These are phyloP conservation scores for Fusarium lyarnte DNA, from an alignment of 2,329 filamentous ascomycete genomes.

Conservation along the genomic window DNA sequence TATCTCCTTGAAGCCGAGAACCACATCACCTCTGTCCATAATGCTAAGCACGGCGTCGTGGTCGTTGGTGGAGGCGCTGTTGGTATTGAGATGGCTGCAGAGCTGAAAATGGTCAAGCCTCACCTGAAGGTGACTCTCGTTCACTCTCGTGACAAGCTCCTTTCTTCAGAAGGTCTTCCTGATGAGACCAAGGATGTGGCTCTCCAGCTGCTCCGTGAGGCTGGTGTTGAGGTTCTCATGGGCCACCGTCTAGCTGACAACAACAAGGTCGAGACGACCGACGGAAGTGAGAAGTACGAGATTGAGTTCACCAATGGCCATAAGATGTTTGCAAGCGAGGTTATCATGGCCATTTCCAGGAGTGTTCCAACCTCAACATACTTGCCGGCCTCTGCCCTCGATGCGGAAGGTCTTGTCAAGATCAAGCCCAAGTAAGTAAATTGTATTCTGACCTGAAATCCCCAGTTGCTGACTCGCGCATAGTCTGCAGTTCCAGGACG, in stretches of 20 bases:
- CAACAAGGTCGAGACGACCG: slow-evolving; percentile 55
- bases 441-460: not conserved
- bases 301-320: slow-evolving; percentile 70
- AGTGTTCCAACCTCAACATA: slow-evolving; percentile 70
- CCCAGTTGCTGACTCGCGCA: not conserved
- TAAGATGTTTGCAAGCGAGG: slow-evolving; percentile 68
- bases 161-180: slow-evolving; percentile 78
- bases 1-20: slow-evolving; percentile 70
- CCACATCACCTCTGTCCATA: slow-evolving; percentile 65
- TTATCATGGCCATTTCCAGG: slow-evolving; percentile 76
- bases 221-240: slow-evolving; percentile 73
- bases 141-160: slow-evolving; percentile 74
- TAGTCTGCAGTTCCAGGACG: slow-evolving; percentile 64
- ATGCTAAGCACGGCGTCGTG: slow-evolving; percentile 67
- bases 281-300: slow-evolving; percentile 54
- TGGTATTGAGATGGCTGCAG: slow-evolving; percentile 83
- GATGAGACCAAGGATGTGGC: slow-evolving; percentile 73
- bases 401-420: slow-evolving; percentile 72
- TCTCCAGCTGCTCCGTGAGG: slow-evolving; percentile 66
- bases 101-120: slow-evolving; percentile 76
- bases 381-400: slow-evolving; percentile 67
- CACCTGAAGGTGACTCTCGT: slow-evolving; percentile 74
- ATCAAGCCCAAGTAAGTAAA: slow-evolving; percentile 62
- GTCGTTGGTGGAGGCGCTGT: slow-evolving; percentile 83
- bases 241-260: slow-evolving; percentile 64